Conservation (phyloP, 345 rosid species). For the Linum usitatissimum region DNA sequence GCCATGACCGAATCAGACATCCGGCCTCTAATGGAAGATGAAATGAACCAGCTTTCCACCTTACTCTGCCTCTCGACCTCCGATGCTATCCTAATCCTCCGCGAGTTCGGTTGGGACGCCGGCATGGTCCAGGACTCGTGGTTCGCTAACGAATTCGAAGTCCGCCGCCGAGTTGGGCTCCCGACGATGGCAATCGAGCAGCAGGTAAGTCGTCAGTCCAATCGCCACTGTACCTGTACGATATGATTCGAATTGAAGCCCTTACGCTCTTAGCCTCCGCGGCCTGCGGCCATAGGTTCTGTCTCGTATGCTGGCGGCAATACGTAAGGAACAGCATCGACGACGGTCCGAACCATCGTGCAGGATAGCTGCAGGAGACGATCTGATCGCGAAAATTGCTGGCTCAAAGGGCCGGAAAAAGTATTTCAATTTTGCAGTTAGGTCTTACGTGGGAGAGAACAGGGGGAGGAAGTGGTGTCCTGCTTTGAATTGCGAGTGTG, state of each 20-base stretch:
- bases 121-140: conserved; percentile 11
- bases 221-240: neutral
- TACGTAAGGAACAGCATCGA: neutral
- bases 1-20: conserved; percentile 11
- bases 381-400: neutral
- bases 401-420: neutral
- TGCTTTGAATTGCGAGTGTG: no score
- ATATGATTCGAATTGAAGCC: neutral
- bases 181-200: neutral
- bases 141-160: conserved; percentile 19
- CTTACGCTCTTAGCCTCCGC: neutral
- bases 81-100: conserved; percentile 16
- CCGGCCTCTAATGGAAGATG: conserved; percentile 7
- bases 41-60: conserved; percentile 3
- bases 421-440: neutral
- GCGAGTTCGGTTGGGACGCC: conserved; percentile 12
- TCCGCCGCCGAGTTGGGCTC: conserved; percentile 16
- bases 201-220: neutral
- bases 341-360: conserved; percentile 4
- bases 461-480: conserved; percentile 5
- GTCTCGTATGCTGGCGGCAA: neutral
- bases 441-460: neutral
- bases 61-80: conserved; percentile 11
- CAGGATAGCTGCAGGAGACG: neutral
- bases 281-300: neutral